Evolutionary conservation across 2,329 filamentous ascomycete genomes (phyloP), one percentile per base, ranked within the genome.

Genomic region (Talaromyces marneffei): DNA sequence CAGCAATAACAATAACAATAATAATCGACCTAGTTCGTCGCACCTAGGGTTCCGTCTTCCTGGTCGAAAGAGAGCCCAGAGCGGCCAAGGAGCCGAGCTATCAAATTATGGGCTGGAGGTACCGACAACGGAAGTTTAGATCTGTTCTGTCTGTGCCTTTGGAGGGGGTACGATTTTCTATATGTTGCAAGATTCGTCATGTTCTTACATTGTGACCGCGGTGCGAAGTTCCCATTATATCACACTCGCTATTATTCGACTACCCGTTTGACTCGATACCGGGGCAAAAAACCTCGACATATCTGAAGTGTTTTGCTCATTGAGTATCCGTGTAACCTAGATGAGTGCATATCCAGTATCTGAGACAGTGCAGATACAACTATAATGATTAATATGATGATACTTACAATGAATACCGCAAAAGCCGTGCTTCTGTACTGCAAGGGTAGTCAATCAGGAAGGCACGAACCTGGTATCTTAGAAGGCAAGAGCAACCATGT

Each of bases 11-110:
- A 77, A 78, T 31, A 50, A 42, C 9, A 69, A 69, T 25, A 77
- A 78, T 31, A 74, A 76, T 55, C 78, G 78, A 61, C 76, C 76
- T 29, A 72, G 73, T 23, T 78, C 71, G 64, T 75, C 72, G 69
- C 74, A 82, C 77, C 74, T 77, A 77, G 84, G 74, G 73, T 90
- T 92, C 72, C 83, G 88, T 67, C 82, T 90, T 59, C 83, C 85
- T 2, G 87, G 89, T 16, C 82, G 90, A 68, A 92, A 91, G 79
- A 80, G 88, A 67, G 88, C 83, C 3, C 86, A 87, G 69, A 87
- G 84, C 68, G 87, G 87, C 10, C 86, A 86, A 68, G 87, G 87
- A 31, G 81, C 89, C 63, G 88, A 95, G 75, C 75, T 95, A 59
- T 84, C 86, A 48, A 81, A 79, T 44, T 88, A 93, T 69, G 80